These are phyloP conservation scores for Xenoacremonium recifei DNA, from an alignment of 2,329 filamentous ascomycete genomes.

Conservation along the genomic window DNA sequence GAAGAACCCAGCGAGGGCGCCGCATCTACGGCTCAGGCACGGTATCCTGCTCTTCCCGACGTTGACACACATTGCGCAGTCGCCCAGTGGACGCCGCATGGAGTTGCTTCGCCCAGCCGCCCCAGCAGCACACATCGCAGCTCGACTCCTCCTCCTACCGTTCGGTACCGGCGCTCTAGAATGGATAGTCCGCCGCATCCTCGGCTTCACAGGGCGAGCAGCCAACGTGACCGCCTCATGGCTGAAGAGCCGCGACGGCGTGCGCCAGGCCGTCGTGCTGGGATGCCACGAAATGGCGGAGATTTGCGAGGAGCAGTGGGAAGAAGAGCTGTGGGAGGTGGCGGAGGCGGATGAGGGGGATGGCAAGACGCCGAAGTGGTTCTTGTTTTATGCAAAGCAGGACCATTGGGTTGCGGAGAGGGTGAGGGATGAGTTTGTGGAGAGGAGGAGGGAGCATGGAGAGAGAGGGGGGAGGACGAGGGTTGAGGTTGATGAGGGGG, in stretches of 20 bases:
- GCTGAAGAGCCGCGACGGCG: slow-evolving; percentile 54
- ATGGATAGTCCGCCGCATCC: slow-evolving; percentile 40
- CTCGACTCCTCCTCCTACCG: slow-evolving; percentile 41
- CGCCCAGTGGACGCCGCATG: slow-evolving; percentile 54
- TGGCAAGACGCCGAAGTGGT: slow-evolving; percentile 45
- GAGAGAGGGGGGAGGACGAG: slow-evolving; percentile 39
- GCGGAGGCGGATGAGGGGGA: slow-evolving; percentile 14
- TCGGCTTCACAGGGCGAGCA: slow-evolving; percentile 49
- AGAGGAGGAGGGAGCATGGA: slow-evolving; percentile 32
- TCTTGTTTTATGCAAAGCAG: slow-evolving; percentile 57
- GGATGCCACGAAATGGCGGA: slow-evolving; percentile 59
- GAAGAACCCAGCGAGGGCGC: slow-evolving; percentile 30
- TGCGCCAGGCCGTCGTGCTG: slow-evolving; percentile 59
- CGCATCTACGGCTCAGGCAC: slow-evolving; percentile 42
- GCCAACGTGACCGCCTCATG: slow-evolving; percentile 52
- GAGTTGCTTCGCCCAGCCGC: slow-evolving; percentile 36
- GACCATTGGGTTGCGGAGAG: slow-evolving; percentile 63
- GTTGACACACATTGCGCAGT: slow-evolving; percentile 66
- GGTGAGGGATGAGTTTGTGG: slow-evolving; percentile 56
- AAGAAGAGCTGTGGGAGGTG: slow-evolving; percentile 56
- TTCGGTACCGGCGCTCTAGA: slow-evolving; percentile 39
- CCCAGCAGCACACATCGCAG: slow-evolving; percentile 40
- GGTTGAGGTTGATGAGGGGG: slow-evolving; percentile 54
- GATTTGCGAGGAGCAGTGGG: slow-evolving; percentile 60
- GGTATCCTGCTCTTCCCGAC: slow-evolving; percentile 73